These are phyloP conservation scores for Clitopilus passeckerianus DNA, from an alignment of 768 basidiomycete genomes.

Conservation along the genomic window DNA sequence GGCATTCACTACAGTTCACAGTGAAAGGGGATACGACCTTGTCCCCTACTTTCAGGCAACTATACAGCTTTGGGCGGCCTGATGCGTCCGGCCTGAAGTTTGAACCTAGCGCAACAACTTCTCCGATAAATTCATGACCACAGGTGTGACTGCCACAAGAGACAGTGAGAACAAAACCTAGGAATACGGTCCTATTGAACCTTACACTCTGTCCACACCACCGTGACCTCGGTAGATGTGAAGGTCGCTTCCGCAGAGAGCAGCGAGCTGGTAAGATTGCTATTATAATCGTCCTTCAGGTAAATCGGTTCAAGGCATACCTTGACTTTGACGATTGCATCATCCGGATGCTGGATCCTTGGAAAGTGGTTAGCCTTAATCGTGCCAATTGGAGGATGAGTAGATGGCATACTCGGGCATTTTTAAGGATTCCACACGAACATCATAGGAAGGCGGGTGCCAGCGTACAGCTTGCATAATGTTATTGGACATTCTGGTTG, in stretches of 20 bases:
- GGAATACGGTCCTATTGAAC: not conserved
- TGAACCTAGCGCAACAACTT: slow-evolving; percentile 61
- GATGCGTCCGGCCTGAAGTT: slow-evolving; percentile 39
- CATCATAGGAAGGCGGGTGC: slow-evolving; percentile 66
- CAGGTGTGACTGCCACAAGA: slow-evolving; percentile 44
- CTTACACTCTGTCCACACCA: slow-evolving; percentile 48
- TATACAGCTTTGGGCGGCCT: slow-evolving; percentile 59
- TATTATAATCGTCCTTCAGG: not conserved
- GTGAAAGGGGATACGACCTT: slow-evolving; percentile 81
- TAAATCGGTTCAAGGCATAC: slow-evolving; percentile 23
- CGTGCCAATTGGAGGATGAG: not conserved
- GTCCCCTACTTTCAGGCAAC: slow-evolving; percentile 62
- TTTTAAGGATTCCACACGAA: slow-evolving; percentile 60
- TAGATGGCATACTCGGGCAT: slow-evolving; percentile 37
- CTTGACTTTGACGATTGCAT: slow-evolving; percentile 73
- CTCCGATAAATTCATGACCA: slow-evolving; percentile 79
- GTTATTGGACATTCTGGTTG: slow-evolving; percentile 1
- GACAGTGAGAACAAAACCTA: not conserved
- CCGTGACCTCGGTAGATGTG: slow-evolving; percentile 70
- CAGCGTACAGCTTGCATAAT: slow-evolving; percentile 46
- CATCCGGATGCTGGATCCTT: slow-evolving; percentile 70
- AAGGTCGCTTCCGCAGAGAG: slow-evolving; percentile 69
- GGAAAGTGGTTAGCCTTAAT: not conserved
- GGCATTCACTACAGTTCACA: slow-evolving; percentile 80
- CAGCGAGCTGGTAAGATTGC: slow-evolving; percentile 44